phyloP scores from a whole-genome alignment of 805 yeast species.

The Ascoidea rubescens region DNA sequence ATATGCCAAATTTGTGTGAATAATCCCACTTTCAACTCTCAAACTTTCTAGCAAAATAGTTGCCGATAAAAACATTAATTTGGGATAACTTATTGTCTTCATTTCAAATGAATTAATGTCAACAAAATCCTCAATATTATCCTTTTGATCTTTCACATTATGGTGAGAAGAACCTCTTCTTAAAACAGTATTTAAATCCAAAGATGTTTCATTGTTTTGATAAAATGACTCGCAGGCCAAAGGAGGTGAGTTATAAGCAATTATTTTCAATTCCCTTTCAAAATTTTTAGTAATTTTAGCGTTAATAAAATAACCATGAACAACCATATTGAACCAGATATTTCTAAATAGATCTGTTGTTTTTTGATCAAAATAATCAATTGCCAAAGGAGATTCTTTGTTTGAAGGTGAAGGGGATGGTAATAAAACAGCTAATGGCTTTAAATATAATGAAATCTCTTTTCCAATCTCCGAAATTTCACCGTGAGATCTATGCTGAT shows the following conservation, averaged over 20 bases:
- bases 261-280: conserved; percentile 36
- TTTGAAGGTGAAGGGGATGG: conserved; percentile 29
- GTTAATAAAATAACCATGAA: conserved; percentile 69
- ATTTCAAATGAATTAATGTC: conserved; percentile 30
- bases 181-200: conserved; percentile 82
- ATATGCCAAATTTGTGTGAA: conserved; percentile 64
- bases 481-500: conserved; percentile 66
- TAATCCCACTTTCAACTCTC: conserved; percentile 68
- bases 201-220: conserved; percentile 78
- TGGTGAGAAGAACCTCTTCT: conserved; percentile 81
- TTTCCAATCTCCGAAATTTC: conserved; percentile 60
- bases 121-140: conserved; percentile 29
- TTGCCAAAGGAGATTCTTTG: conserved; percentile 26
- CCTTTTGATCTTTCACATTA: conserved; percentile 64
- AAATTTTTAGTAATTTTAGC: conserved; percentile 37
- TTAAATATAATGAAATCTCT: conserved; percentile 47
- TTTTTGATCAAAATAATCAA: conserved; percentile 29
- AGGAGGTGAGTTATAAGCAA: conserved; percentile 83
- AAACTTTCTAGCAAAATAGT: conserved; percentile 65
- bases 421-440: conserved; percentile 62
- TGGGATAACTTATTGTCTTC: conserved; percentile 28
- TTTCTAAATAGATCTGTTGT: conserved; percentile 58
- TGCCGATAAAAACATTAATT: conserved; percentile 79
- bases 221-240: conserved; percentile 71
- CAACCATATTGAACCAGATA: conserved; percentile 88